Conservation (phyloP, 2,329 filamentous ascomycete genomes). For the Aphanocladium album region DNA sequence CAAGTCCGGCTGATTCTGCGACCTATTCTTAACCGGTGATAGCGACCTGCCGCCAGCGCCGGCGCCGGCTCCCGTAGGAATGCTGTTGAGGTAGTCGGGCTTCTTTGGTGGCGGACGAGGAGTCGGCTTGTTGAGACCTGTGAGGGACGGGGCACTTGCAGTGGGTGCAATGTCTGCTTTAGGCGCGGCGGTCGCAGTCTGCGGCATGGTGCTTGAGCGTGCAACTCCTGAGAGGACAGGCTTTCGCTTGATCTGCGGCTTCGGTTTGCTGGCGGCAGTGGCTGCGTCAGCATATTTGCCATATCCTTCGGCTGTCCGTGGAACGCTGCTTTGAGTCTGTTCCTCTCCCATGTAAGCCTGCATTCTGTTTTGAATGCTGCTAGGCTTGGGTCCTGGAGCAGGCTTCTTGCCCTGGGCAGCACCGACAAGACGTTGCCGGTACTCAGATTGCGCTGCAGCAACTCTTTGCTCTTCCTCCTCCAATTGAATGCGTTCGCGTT, state of each 20-base stretch:
- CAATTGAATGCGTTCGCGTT: slow-evolving; percentile 76
- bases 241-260: slow-evolving; percentile 48
- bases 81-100: slow-evolving; percentile 55
- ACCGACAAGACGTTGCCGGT: slow-evolving; percentile 66
- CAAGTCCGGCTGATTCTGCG: slow-evolving; percentile 27
- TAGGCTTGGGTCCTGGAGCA: slow-evolving; percentile 53
- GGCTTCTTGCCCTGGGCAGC: slow-evolving; percentile 33
- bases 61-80: slow-evolving; percentile 35
- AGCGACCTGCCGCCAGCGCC: slow-evolving; percentile 24
- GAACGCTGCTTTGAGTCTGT: slow-evolving; percentile 51
- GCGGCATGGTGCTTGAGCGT: slow-evolving; percentile 24
- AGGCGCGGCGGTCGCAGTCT: slow-evolving; percentile 13
- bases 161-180: slow-evolving; percentile 14
- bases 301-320: slow-evolving; percentile 79
- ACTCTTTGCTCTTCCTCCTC: slow-evolving; percentile 88
- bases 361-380: slow-evolving; percentile 88
- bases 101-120: slow-evolving; percentile 50
- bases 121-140: slow-evolving; percentile 34
- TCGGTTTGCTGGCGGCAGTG: slow-evolving; percentile 29
- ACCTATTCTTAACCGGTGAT: slow-evolving; percentile 41
- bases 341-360: slow-evolving; percentile 80
- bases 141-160: slow-evolving; percentile 20
- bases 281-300: slow-evolving; percentile 70
- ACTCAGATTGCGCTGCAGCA: slow-evolving; percentile 82
- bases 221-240: slow-evolving; percentile 35